Conservation (phyloP, 345 rosid species). For the Eucalyptus curtisii region DNA sequence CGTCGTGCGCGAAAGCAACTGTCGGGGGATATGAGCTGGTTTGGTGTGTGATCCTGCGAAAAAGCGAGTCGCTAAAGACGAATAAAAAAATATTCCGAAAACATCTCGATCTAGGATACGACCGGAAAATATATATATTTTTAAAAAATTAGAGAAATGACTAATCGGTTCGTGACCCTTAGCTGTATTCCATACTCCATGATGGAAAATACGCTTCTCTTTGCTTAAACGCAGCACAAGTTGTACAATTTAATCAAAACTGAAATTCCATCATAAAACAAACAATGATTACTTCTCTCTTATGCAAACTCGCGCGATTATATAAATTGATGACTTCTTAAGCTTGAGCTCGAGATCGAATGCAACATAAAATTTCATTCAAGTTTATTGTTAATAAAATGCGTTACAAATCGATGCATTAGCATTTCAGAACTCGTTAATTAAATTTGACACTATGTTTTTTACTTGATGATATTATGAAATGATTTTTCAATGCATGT, state of each 20-base stretch:
- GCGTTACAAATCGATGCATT: too few relatives aligned
- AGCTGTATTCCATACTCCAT: background rate
- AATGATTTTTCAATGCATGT: background rate
- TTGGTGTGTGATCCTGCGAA: background rate
- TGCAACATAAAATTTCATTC: too few relatives aligned
- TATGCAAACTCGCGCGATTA: accelerated
- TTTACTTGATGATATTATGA: background rate
- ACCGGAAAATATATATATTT: background rate
- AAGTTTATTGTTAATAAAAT: accelerated
- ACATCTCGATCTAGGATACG: background rate
- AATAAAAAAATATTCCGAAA: background rate
- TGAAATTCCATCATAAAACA: background rate
- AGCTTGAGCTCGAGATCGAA: background rate
- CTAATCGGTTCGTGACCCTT: background rate
- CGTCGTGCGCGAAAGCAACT: background rate
- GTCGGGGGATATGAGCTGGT: background rate
- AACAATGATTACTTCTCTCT: accelerated
- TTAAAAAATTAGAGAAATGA: too few relatives aligned
- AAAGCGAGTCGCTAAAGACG: background rate
- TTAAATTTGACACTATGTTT: background rate
- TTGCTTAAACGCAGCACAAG: background rate
- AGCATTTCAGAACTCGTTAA: accelerated
- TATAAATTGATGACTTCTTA: background rate
- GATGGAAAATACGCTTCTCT: background rate
- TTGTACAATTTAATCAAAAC: background rate